A percentile compares a stretch with the other conserved stretches of the same genome.
Evolutionary conservation across 441 rosid genomes (phyloP).

Genomic region (Sinapis alba): DNA sequence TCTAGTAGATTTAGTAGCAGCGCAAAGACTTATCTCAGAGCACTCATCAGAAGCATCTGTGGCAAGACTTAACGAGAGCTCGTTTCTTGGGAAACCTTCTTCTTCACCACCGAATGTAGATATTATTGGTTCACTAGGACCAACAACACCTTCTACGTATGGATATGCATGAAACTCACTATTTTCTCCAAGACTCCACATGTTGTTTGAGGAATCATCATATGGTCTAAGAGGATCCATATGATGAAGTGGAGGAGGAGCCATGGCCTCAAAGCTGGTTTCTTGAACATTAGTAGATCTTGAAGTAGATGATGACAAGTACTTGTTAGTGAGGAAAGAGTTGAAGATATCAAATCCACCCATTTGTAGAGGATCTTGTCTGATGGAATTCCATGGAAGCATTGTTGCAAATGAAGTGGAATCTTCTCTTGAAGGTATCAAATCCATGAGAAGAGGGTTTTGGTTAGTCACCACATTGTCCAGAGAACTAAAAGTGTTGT

Average conservation of each 20-base stretch:
- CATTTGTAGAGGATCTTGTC: constrained; percentile 42
- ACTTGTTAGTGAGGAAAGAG: constrained; percentile 45
- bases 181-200: constrained; percentile 47
- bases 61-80: constrained; percentile 80
- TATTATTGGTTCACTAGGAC: constrained; percentile 50
- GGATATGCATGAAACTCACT: constrained; percentile 49
- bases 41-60: constrained; percentile 59
- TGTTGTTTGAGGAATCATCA: constrained; percentile 46
- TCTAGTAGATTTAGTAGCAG: constrained; percentile 44
- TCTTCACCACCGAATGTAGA: constrained; percentile 42
- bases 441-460: constrained; percentile 33
- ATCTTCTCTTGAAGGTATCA: constrained; percentile 39
- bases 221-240: constrained; percentile 47
- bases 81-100: constrained; percentile 45
- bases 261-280: constrained; percentile 44
- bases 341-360: constrained; percentile 35
- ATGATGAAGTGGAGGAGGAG: constrained; percentile 43
- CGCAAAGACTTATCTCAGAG: constrained; percentile 53
- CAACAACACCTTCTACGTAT: constrained; percentile 38
- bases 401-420: constrained; percentile 27
- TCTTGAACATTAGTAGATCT: constrained; percentile 55
- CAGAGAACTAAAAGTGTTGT: constrained; percentile 32
- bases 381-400: constrained; percentile 44
- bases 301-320: constrained; percentile 45
- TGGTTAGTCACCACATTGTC: constrained; percentile 34